Evolutionary conservation across 1,284 basidiomycete genomes (phyloP).

Genomic region (Pascua guehoae): DNA sequence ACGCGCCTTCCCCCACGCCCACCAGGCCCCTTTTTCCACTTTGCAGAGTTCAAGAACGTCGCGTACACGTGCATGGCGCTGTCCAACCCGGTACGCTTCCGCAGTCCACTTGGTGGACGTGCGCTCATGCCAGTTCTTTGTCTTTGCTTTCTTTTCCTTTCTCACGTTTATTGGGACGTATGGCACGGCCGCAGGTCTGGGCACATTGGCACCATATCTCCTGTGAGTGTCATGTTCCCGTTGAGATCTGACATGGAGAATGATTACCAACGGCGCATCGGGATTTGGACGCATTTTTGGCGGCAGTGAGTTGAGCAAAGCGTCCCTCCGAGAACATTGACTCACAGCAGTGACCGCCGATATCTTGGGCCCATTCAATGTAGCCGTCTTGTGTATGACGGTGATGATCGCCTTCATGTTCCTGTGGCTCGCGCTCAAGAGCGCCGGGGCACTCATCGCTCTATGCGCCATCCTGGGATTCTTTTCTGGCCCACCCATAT

Average conservation of each 20-base stretch:
- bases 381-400: slow-evolving; percentile 22
- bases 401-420: slow-evolving; percentile 32
- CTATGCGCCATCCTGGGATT: slow-evolving; percentile 37
- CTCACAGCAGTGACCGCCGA: slow-evolving; percentile 19
- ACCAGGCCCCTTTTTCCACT: slow-evolving; percentile 31
- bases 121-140: slow-evolving; percentile 20
- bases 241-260: background rate
- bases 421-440: slow-evolving; percentile 31
- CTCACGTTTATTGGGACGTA: slow-evolving; percentile 39
- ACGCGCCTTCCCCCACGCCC: slow-evolving; percentile 37
- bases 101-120: too few relatives aligned
- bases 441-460: slow-evolving; percentile 21
- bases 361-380: slow-evolving; percentile 32
- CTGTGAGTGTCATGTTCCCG: slow-evolving; percentile 5
- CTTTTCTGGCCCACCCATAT: slow-evolving; percentile 31
- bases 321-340: background rate
- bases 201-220: slow-evolving; percentile 35
- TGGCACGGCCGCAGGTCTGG: slow-evolving; percentile 26
- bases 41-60: slow-evolving; percentile 30
- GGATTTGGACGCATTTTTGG: slow-evolving; percentile 30
- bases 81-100: background rate
- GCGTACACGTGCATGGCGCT: slow-evolving; percentile 28
- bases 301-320: slow-evolving; percentile 8
- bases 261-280: slow-evolving; percentile 35
- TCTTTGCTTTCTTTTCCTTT: slow-evolving; percentile 35